These are phyloP conservation scores for Nepenthes alata DNA, from an alignment of 179 eudicot genomes.

Conservation along the genomic window DNA sequence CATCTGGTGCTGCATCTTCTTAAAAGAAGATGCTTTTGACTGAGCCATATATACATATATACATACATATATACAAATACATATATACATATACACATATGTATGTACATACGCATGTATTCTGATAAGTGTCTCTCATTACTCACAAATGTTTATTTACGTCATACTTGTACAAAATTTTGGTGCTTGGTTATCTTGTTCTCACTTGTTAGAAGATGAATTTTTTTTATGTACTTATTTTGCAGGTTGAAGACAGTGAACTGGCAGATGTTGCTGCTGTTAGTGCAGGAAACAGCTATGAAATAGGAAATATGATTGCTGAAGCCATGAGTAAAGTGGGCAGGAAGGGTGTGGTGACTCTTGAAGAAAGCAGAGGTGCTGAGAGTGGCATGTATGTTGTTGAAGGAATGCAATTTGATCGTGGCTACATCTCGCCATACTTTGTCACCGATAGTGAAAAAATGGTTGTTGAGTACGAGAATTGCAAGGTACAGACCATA, in stretches of 20 bases:
- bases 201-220: no score
- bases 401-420: slow-evolving; percentile 92
- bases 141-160: no score
- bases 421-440: slow-evolving; percentile 84
- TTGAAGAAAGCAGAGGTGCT: slow-evolving; percentile 65
- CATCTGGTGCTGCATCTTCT: no score
- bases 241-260: slow-evolving; percentile 63
- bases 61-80: no score
- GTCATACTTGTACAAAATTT: no score
- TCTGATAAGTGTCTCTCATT: no score
- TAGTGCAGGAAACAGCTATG: slow-evolving; percentile 80
- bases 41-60: no score
- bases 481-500: slow-evolving; percentile 49
- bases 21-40: no score
- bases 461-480: slow-evolving; percentile 69
- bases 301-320: slow-evolving; percentile 77
- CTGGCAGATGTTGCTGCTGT: slow-evolving; percentile 88
- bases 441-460: slow-evolving; percentile 81
- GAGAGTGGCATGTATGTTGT: slow-evolving; percentile 54
- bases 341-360: slow-evolving; percentile 76
- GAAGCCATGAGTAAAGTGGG: slow-evolving; percentile 84
- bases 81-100: no score
- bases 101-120: no score
- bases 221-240: background rate
- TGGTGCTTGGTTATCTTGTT: no score